A percentile compares a stretch with the other conserved stretches of the same genome.
phyloP scores from a whole-genome alignment of 495 filamentous ascomycete species.

The Apodospora peruviana region DNA sequence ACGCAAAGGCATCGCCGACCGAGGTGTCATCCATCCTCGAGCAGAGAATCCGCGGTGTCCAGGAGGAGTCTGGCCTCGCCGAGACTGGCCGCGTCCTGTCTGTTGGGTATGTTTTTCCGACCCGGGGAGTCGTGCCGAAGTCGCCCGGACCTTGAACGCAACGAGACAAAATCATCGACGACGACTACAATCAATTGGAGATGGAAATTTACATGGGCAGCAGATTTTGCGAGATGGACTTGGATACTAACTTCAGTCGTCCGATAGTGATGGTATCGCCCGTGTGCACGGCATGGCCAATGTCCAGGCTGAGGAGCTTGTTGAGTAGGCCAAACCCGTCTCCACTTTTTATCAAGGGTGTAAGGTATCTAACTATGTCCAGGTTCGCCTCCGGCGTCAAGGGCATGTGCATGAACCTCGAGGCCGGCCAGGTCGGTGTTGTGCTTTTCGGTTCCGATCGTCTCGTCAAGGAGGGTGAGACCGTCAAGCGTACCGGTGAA shows the following conservation, averaged over 20 bases:
- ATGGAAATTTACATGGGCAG: background rate
- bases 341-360: constrained; percentile 4
- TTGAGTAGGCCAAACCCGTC: constrained; percentile 72
- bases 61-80: constrained; percentile 92
- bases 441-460: constrained; percentile 99
- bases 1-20: constrained; percentile 91
- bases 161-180: constrained; percentile 1
- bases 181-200: constrained; percentile 5
- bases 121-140: background rate
- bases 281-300: constrained; percentile 99
- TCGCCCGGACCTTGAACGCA: background rate
- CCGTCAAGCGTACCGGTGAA: constrained; percentile 98
- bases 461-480: constrained; percentile 99
- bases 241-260: constrained; percentile 32
- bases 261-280: constrained; percentile 95
- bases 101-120: constrained; percentile 75
- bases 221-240: background rate
- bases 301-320: constrained; percentile 99
- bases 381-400: constrained; percentile 99
- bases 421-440: constrained; percentile 99
- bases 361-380: constrained; percentile 15
- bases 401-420: constrained; percentile 99
- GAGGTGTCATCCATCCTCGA: constrained; percentile 99
- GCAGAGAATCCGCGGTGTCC: constrained; percentile 95
- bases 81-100: constrained; percentile 99